Percentiles rank a stretch among this genome's conserved stretches.
phyloP scores from a whole-genome alignment of 129 eudicot genomes.

The Daucus carota region DH1_v3.0 NC_030383.2:250501-251000 shows the following conservation, averaged over 20 bases:
- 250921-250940: no score
- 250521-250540: conserved; percentile 58
- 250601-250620: conserved; percentile 83
- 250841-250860: conserved; percentile 93
- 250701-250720: conserved; percentile 91
- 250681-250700: conserved; percentile 77
- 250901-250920: no score
- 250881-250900: no score
- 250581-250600: conserved; percentile 45
- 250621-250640: conserved; percentile 75
- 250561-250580: conserved; percentile 58
- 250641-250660: conserved; percentile 40
- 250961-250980: not conserved
- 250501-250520: conserved; percentile 55
- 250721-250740: conserved; percentile 75
- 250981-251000: not conserved
- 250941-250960: no score
- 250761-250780: conserved; percentile 90
- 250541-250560: conserved; percentile 76
- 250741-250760: conserved; percentile 60
- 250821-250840: conserved; percentile 75
- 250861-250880: conserved; percentile 73
- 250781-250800: conserved; percentile 89
- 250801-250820: conserved; percentile 75
- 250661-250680: conserved; percentile 34